Percentiles rank a stretch among this genome's conserved stretches.
These are phyloP conservation scores for Endocladia muricata DNA, from an alignment of 31 red algal species.

Conservation along the genomic window DNA sequence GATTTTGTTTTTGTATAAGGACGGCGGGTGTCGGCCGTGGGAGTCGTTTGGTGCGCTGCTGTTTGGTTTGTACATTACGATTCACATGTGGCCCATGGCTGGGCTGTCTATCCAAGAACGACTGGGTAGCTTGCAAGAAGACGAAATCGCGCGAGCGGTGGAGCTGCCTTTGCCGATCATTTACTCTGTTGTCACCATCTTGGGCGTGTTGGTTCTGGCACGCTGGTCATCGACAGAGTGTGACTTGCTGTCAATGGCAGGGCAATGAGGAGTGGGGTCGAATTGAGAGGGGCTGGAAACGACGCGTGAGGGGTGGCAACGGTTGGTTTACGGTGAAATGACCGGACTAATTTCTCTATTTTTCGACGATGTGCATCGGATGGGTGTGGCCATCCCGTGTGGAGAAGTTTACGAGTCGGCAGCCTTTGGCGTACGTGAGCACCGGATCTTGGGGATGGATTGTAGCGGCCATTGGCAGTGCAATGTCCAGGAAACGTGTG, in stretches of 20 bases:
- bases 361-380: too few relatives aligned
- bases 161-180: constrained; percentile 42
- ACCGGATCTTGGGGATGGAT: too few relatives aligned
- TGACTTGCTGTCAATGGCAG: constrained; percentile 22
- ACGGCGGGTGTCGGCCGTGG: constrained; percentile 68
- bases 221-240: constrained; percentile 62
- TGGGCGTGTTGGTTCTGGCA: constrained; percentile 67
- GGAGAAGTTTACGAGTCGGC: too few relatives aligned
- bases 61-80: constrained; percentile 61
- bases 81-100: constrained; percentile 73
- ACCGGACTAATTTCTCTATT: too few relatives aligned
- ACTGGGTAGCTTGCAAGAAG: constrained; percentile 38
- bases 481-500: too few relatives aligned
- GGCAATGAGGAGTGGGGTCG: too few relatives aligned
- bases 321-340: too few relatives aligned
- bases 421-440: too few relatives aligned
- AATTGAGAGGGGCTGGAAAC: too few relatives aligned
- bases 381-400: too few relatives aligned
- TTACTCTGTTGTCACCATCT: constrained; percentile 48
- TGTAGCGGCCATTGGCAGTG: too few relatives aligned
- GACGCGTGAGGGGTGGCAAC: too few relatives aligned
- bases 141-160: constrained; percentile 58
- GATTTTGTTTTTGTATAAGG: constrained; percentile 32
- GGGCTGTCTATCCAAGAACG: constrained; percentile 64
- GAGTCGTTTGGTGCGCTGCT: constrained; percentile 60